phyloP scores from a whole-genome alignment of 768 basidiomycete species.

The Amanita polypyramis region DNA sequence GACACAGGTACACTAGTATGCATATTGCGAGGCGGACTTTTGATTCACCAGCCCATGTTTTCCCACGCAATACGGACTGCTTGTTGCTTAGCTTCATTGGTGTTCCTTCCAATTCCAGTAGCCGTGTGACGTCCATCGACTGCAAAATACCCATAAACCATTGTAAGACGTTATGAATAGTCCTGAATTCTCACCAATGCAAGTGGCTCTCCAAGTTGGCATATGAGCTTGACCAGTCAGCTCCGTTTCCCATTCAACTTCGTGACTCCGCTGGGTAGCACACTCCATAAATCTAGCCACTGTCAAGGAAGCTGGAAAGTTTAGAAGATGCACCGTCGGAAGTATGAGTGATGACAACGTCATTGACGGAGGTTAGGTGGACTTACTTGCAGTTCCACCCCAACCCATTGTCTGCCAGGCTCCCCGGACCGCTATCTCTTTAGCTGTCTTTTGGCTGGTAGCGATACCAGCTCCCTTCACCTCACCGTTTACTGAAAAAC shows the following conservation, averaged over 20 bases:
- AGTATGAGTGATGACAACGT: not conserved
- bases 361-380: not conserved
- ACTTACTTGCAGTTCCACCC: too few relatives aligned
- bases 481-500: not conserved
- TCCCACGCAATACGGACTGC: slow-evolving; percentile 1
- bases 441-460: not conserved
- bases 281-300: not conserved
- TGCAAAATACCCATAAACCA: too few relatives aligned
- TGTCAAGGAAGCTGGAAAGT: not conserved
- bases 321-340: not conserved
- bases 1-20: not conserved
- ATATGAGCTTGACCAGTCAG: not conserved
- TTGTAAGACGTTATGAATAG: too few relatives aligned
- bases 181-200: not conserved
- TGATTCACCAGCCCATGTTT: slow-evolving; percentile 2
- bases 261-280: not conserved
- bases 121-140: not conserved
- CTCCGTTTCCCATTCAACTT: not conserved
- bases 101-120: not conserved
- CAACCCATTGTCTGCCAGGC: slow-evolving; percentile 7
- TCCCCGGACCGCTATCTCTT: slow-evolving; percentile 3
- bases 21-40: too few relatives aligned
- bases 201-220: not conserved
- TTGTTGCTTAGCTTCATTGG: not conserved
- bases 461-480: not conserved